Evolutionary conservation across 768 basidiomycete species (phyloP), one percentile per base, ranked within the genome.

Genomic region (Lactarius hengduanensis): DNA sequence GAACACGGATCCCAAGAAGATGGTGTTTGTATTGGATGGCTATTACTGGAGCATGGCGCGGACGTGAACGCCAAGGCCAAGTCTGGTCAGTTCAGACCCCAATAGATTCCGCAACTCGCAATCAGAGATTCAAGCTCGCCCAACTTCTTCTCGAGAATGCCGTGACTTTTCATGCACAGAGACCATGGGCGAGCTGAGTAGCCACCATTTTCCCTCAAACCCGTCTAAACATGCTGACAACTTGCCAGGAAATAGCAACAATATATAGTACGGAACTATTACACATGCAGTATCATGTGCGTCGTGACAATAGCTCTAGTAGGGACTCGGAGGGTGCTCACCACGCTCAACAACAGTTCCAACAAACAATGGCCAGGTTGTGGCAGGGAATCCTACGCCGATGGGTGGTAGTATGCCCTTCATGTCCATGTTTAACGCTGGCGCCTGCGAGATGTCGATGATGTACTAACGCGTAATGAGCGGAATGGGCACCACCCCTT

Each of bases 351-450:
- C 26, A 26, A 26, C 26, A 26, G 26, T 26, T 26, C 26, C 26
- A 26, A 26, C 26, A 26, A 26, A 26, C 26, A 26, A 26, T 26
- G 26, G 26, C 26, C 26, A 26, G 28, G 71, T 59, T 63, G 71
- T 54, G 26, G 26, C 26, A 26, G 26, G 26, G 26, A 26, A 26
- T 26, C 26, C 26, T 26, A 26, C 26, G 26, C 1, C 26, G 26
- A 26, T 26, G 26, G 26, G 26, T 1, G 1, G 26, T 26, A 26
- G 26, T 26, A 26, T 26, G 1, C 26, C 26, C 26, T n/a, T n/a
- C n/a, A n/a, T 26, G 26, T 26, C 26, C 26, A 26, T 26, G 26
- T n/a, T n/a, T n/a, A n/a, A n/a, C n/a, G n/a, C n/a, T n/a, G n/a
- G n/a, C n/a, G n/a, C n/a, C n/a, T n/a, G n/a, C n/a, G n/a, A n/a